These are phyloP conservation scores for Yamadazyma insecticola DNA, from an alignment of 805 yeast species.

Conservation along the genomic window DNA sequence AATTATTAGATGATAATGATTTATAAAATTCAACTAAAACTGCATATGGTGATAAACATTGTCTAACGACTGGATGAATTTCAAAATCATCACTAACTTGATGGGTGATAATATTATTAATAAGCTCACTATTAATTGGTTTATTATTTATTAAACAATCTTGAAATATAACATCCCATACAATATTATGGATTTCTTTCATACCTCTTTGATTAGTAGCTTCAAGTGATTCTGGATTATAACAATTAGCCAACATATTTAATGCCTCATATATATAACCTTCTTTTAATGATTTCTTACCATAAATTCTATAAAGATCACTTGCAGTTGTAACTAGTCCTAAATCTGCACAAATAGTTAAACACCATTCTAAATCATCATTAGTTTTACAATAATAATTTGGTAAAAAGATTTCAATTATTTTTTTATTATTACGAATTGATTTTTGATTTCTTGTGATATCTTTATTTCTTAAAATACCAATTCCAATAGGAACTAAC, in stretches of 20 bases:
- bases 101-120: constrained; percentile 43
- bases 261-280: constrained; percentile 62
- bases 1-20: constrained; percentile 11
- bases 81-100: constrained; percentile 28
- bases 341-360: constrained; percentile 67
- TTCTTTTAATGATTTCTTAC: constrained; percentile 44
- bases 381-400: constrained; percentile 57
- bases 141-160: constrained; percentile 49
- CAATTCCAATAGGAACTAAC: constrained; percentile 66
- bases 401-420: constrained; percentile 57
- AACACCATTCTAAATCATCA: constrained; percentile 77
- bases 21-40: constrained; percentile 50
- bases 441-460: constrained; percentile 42
- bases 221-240: constrained; percentile 32
- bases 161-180: constrained; percentile 60
- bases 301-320: constrained; percentile 47
- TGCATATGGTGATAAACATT: constrained; percentile 69
- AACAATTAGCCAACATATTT: constrained; percentile 59
- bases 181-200: constrained; percentile 45
- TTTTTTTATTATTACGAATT: constrained; percentile 23
- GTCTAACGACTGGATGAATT: constrained; percentile 57
- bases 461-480: constrained; percentile 43
- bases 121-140: constrained; percentile 53
- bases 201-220: constrained; percentile 20
- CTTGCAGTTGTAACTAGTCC: constrained; percentile 55